Conservation (phyloP, 768 basidiomycete species). For the Boletus rubroflammeus region DNA sequence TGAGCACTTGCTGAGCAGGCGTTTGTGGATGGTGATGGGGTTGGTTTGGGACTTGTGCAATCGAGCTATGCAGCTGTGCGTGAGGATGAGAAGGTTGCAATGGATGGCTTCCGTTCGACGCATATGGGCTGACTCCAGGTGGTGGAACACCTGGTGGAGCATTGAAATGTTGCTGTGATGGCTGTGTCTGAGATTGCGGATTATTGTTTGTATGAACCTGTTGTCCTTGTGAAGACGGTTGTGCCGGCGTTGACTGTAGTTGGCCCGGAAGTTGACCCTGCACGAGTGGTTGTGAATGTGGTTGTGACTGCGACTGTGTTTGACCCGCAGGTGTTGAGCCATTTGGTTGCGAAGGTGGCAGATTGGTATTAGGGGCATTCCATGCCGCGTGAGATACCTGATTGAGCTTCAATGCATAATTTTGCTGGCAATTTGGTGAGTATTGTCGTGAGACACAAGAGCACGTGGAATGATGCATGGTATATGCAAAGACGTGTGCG, state of each 20-base stretch:
- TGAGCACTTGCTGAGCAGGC: constrained; percentile 89
- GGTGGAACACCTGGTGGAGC: constrained; percentile 50
- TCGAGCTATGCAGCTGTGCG: constrained; percentile 33
- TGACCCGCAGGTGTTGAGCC: constrained; percentile 23
- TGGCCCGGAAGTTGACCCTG: constrained; percentile 23
- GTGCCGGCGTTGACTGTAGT: constrained; percentile 17
- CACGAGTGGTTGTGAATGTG: constrained; percentile 21
- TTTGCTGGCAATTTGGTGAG: constrained; percentile 40
- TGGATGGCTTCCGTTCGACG: constrained; percentile 37
- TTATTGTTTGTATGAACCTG: constrained; percentile 34
- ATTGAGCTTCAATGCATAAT: constrained; percentile 62
- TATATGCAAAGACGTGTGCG: constrained; percentile 2
- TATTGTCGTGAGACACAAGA: not conserved
- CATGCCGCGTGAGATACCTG: constrained; percentile 61
- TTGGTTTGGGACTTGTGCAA: constrained; percentile 30
- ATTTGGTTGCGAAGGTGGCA: constrained; percentile 32
- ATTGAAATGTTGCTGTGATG: constrained; percentile 45
- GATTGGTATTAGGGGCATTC: constrained; percentile 54
- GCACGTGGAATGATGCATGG: not conserved
- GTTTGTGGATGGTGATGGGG: constrained; percentile 67
- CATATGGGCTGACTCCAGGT: constrained; percentile 34
- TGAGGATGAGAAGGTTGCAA: constrained; percentile 31
- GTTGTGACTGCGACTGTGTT: constrained; percentile 23
- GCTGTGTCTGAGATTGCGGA: constrained; percentile 28
- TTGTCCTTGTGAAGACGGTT: constrained; percentile 30